Conservation (phyloP, 73 alveolate genomes). For the Symbiodinium natans region DNA sequence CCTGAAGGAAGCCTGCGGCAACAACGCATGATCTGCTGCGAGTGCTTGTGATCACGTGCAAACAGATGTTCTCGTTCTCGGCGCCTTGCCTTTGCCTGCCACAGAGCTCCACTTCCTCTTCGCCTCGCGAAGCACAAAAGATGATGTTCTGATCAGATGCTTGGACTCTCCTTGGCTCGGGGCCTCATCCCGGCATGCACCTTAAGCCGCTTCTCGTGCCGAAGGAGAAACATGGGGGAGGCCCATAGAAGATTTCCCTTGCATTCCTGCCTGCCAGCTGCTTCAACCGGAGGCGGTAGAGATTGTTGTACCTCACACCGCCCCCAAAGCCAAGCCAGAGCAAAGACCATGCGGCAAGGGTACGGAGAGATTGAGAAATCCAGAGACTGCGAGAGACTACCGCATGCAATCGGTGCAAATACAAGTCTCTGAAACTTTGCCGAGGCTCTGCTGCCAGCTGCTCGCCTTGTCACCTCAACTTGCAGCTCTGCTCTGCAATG, state of each 20-base stretch:
- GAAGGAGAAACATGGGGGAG: neutral
- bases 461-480: slow-evolving; percentile 28
- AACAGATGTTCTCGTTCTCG: too few species aligned
- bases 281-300: slow-evolving; percentile 29
- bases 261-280: slow-evolving; percentile 30
- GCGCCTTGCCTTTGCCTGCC: neutral
- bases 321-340: neutral
- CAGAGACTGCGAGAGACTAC: too few species aligned
- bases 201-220: neutral
- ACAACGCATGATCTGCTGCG: too few species aligned
- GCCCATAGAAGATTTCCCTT: neutral
- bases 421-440: neutral
- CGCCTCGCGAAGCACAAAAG: neutral
- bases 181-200: neutral
- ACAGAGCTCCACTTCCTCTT: neutral
- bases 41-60: too few species aligned
- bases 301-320: slow-evolving; percentile 36
- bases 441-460: slow-evolving; percentile 50
- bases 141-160: neutral
- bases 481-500: neutral
- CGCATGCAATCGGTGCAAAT: too few species aligned
- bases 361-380: too few species aligned
- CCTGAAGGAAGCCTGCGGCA: slow-evolving; percentile 8
- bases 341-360: too few species aligned
- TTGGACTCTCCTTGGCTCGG: neutral